These are phyloP conservation scores for Melampsora larici-populina DNA, from an alignment of 1,284 basidiomycete species.

Conservation along the genomic window DNA sequence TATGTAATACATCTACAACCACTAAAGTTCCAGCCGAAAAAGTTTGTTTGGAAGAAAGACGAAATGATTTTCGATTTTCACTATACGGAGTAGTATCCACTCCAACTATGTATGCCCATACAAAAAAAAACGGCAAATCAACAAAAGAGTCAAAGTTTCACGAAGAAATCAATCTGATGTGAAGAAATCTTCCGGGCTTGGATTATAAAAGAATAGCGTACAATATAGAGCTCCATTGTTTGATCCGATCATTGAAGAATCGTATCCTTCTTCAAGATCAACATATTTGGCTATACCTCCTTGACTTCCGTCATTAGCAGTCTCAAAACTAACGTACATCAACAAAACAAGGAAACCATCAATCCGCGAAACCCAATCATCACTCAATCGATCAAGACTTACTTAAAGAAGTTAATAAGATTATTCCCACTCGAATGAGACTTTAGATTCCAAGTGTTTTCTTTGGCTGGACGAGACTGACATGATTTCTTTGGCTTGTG, in stretches of 20 bases:
- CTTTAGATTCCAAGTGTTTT: too few relatives aligned
- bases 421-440: too few relatives aligned
- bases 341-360: too few relatives aligned
- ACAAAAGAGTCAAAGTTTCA: too few relatives aligned
- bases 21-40: background rate
- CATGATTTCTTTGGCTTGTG: too few relatives aligned
- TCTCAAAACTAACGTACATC: too few relatives aligned
- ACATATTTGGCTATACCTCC: background rate
- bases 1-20: slow-evolving; percentile 49
- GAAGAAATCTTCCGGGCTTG: background rate
- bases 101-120: background rate
- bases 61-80: background rate
- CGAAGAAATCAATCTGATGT: background rate
- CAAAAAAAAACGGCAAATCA: too few relatives aligned
- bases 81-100: background rate
- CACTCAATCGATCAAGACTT: too few relatives aligned
- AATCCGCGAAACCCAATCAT: too few relatives aligned
- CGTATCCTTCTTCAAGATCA: background rate
- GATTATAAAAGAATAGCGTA: background rate
- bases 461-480: too few relatives aligned
- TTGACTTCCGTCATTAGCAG: background rate
- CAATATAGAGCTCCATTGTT: background rate
- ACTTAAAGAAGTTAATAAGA: too few relatives aligned
- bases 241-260: background rate
- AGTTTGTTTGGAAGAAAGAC: background rate